Evolutionary conservation across 495 filamentous ascomycete species (phyloP).

Genomic region (Cudoniella acicularis): DNA sequence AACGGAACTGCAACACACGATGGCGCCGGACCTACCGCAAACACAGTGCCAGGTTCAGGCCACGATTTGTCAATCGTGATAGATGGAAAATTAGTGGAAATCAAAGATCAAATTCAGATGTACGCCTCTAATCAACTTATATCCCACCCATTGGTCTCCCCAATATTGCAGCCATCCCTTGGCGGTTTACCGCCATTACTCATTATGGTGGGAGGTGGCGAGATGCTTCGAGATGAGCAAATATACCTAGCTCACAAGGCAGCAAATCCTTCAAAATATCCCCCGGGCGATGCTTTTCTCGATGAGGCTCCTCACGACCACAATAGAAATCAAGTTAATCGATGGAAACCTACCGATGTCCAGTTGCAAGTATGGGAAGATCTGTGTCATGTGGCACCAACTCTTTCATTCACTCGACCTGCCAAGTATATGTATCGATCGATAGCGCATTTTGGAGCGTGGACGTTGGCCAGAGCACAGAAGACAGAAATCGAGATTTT

Average conservation of each 20-base stretch:
- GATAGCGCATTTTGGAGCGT: slow-evolving; percentile 87
- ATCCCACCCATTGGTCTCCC: slow-evolving; percentile 85
- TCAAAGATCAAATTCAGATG: slow-evolving; percentile 94
- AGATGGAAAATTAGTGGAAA: slow-evolving; percentile 62
- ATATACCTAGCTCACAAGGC: slow-evolving; percentile 94
- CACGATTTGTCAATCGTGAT: slow-evolving; percentile 56
- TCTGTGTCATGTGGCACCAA: slow-evolving; percentile 87
- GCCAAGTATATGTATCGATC: slow-evolving; percentile 92
- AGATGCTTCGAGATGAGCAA: slow-evolving; percentile 88
- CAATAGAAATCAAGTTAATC: slow-evolving; percentile 53
- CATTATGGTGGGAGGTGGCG: slow-evolving; percentile 81
- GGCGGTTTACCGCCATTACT: slow-evolving; percentile 86
- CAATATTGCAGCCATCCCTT: slow-evolving; percentile 76
- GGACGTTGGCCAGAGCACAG: slow-evolving; percentile 82
- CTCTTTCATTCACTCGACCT: slow-evolving; percentile 85
- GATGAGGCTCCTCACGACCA: slow-evolving; percentile 46
- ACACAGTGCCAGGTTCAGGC: slow-evolving; percentile 21
- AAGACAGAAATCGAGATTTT: slow-evolving; percentile 72
- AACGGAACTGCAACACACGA: slow-evolving; percentile 4
- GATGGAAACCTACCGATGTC: slow-evolving; percentile 80
- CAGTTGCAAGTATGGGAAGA: slow-evolving; percentile 97
- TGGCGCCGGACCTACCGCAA: slow-evolving; percentile 14
- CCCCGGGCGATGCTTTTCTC: slow-evolving; percentile 61
- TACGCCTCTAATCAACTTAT: slow-evolving; percentile 87
- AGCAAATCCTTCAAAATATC: slow-evolving; percentile 71